These are phyloP conservation scores for Schizonepeta tenuifolia DNA, from an alignment of 257 asterid species.

Conservation along the genomic window DNA sequence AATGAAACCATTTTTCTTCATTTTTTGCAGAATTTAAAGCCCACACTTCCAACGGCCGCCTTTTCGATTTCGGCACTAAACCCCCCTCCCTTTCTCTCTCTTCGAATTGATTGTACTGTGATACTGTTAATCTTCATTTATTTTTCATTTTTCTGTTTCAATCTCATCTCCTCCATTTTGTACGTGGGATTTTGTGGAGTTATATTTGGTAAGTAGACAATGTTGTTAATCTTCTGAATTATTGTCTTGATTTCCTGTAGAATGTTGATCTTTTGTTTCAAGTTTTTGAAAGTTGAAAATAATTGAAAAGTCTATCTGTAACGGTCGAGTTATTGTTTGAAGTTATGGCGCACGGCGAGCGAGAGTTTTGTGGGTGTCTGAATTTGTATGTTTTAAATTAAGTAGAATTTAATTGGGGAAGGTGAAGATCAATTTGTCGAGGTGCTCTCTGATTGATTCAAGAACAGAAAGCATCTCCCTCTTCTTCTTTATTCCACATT, in stretches of 20 bases:
- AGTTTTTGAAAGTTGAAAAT: constrained; percentile 25
- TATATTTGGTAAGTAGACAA: constrained; percentile 35
- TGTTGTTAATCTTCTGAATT: constrained; percentile 23
- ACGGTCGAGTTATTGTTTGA: constrained; percentile 48
- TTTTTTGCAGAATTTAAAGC: background rate
- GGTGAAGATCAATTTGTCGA: constrained; percentile 9
- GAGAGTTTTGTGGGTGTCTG: constrained; percentile 30
- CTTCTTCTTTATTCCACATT: background rate
- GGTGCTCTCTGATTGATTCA: constrained; percentile 24
- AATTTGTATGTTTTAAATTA: background rate
- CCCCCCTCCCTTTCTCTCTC: constrained; percentile 18
- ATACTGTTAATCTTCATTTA: constrained; percentile 28
- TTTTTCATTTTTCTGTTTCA: background rate
- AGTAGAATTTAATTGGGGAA: constrained; percentile 1
- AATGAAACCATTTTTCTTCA: background rate
- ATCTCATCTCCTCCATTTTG: constrained; percentile 11
- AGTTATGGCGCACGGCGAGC: constrained; percentile 22
- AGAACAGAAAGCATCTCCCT: constrained; percentile 11
- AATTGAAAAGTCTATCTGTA: constrained; percentile 23
- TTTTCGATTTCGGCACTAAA: constrained; percentile 14
- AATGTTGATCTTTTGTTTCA: constrained; percentile 29
- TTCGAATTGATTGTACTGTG: background rate
- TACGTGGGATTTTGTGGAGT: constrained; percentile 26
- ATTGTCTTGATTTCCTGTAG: background rate
- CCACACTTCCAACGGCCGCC: constrained; percentile 33